phyloP scores from a whole-genome alignment of 768 basidiomycete genomes.

The Mrakia hoshinonis region DNA sequence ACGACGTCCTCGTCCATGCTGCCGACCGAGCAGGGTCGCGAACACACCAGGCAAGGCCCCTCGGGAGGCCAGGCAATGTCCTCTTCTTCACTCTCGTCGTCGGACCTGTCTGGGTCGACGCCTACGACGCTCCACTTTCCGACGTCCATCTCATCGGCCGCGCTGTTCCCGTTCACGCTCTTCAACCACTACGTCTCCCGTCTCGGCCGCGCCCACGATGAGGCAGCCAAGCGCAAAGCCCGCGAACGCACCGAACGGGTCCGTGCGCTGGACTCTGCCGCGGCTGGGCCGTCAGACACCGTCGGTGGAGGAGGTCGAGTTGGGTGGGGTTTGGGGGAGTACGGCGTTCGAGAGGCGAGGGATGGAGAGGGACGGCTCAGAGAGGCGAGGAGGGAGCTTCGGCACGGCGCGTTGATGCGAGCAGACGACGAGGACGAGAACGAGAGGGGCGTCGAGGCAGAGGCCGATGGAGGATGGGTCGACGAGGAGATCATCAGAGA shows the following conservation, averaged over 20 bases:
- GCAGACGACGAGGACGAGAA: slow-evolving; percentile 22
- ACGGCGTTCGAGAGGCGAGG: slow-evolving; percentile 47
- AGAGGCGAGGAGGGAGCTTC: slow-evolving; percentile 33
- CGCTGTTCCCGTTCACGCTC: slow-evolving; percentile 32
- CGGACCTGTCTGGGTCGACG: slow-evolving; percentile 9
- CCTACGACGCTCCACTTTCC: slow-evolving; percentile 29
- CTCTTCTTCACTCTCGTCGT: slow-evolving; percentile 20
- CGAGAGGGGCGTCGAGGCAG: slow-evolving; percentile 33
- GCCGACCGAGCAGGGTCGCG: neutral
- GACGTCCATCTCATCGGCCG: slow-evolving; percentile 27
- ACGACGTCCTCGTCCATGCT: neutral
- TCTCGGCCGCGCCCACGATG: slow-evolving; percentile 60
- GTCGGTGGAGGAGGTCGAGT: slow-evolving; percentile 37
- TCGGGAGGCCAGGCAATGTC: neutral
- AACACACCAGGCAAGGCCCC: neutral
- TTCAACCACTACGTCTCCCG: slow-evolving; percentile 53
- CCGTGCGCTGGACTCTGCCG: slow-evolving; percentile 54
- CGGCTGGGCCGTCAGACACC: slow-evolving; percentile 35
- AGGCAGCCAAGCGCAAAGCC: slow-evolving; percentile 43
- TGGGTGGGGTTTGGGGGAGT: slow-evolving; percentile 69
- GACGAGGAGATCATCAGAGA: slow-evolving; percentile 19
- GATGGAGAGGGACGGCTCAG: slow-evolving; percentile 40
- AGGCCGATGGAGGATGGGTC: slow-evolving; percentile 21
- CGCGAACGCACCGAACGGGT: neutral
- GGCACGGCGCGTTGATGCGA: slow-evolving; percentile 19